Conservation (phyloP, 306 rosid species). For the Gynostemma pentaphyllum region DNA sequence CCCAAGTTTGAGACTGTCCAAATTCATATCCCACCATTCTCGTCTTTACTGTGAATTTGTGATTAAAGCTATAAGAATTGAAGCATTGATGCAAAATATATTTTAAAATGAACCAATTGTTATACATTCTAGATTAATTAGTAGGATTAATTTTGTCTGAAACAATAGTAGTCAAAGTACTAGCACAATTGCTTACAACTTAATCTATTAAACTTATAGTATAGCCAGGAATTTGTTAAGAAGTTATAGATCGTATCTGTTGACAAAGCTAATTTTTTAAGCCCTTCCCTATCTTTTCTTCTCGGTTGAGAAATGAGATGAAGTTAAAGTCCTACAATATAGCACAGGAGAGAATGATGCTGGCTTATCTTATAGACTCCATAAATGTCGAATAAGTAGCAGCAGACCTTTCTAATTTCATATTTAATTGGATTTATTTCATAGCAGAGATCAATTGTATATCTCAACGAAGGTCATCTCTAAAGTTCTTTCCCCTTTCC, state of each 20-base stretch:
- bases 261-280: background rate
- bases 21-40: background rate
- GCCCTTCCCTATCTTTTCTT: background rate
- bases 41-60: background rate
- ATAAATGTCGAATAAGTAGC: background rate
- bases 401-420: background rate
- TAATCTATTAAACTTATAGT: background rate
- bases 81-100: background rate
- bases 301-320: background rate
- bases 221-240: background rate
- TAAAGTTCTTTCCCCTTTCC: background rate
- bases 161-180: background rate
- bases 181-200: background rate
- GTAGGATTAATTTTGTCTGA: too few relatives aligned
- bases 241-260: background rate
- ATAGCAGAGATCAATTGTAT: background rate
- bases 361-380: background rate
- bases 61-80: too few relatives aligned
- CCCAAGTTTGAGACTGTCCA: background rate
- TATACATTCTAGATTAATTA: background rate
- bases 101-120: background rate
- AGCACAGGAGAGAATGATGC: background rate
- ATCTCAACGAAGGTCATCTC: background rate
- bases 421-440: background rate
- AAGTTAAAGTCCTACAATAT: background rate